Evolutionary conservation across 345 rosid species (phyloP).

Genomic region (Citrus sp.): DNA sequence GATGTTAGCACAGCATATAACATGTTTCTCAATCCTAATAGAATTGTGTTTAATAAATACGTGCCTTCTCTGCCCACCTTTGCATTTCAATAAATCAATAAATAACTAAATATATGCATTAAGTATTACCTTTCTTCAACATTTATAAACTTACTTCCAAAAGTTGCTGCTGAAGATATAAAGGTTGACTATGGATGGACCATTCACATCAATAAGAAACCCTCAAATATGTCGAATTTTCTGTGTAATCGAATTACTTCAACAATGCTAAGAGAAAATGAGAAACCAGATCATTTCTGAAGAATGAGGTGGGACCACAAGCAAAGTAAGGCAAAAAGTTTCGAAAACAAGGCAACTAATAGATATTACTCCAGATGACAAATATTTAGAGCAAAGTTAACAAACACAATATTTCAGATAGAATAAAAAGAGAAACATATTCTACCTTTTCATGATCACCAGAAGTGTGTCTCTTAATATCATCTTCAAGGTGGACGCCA

Average conservation of each 20-base stretch:
- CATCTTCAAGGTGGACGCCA: conserved; percentile 48
- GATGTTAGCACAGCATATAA: neutral
- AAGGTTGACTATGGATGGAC: neutral
- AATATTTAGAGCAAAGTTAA: neutral
- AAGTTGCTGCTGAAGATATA: neutral
- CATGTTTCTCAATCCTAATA: neutral
- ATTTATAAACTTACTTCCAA: neutral
- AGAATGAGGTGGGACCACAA: neutral
- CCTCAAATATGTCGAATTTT: neutral
- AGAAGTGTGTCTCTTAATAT: conserved; percentile 29
- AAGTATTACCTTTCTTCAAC: neutral
- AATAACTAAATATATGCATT: neutral
- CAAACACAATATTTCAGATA: neutral
- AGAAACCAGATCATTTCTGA: neutral
- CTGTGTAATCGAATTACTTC: neutral
- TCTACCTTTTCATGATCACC: conserved; percentile 56
- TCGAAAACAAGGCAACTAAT: neutral
- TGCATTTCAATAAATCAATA: too few species aligned
- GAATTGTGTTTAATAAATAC: too few species aligned
- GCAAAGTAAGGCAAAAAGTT: neutral
- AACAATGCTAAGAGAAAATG: neutral
- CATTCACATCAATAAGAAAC: neutral
- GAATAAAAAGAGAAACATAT: conserved; percentile 3
- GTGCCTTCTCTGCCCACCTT: too few species aligned
- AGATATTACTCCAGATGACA: neutral